Conservation (phyloP, 2,329 filamentous ascomycete genomes). For the Coleophoma cylindrospora region DNA sequence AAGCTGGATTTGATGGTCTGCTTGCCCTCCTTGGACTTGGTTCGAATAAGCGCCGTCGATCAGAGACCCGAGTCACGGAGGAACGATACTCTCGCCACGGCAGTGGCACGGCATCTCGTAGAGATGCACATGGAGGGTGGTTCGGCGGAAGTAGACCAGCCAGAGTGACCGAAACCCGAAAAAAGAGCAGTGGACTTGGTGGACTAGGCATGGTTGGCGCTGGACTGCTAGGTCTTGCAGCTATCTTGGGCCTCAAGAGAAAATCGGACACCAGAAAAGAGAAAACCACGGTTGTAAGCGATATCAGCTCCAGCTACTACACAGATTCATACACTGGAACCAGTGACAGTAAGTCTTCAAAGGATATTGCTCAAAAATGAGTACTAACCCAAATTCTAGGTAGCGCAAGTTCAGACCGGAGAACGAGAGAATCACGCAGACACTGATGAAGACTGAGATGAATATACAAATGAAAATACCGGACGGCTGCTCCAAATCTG, state of each 20-base stretch:
- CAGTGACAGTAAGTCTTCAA: conserved; percentile 23
- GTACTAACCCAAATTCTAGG: conserved; percentile 16
- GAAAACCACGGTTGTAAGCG: conserved; percentile 11
- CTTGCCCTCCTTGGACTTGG: conserved; percentile 57
- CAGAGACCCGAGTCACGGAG: conserved; percentile 56
- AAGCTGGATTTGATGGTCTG: conserved; percentile 54
- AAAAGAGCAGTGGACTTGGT: conserved; percentile 46
- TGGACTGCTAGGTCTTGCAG: conserved; percentile 21
- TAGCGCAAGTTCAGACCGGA: conserved; percentile 23
- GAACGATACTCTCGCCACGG: conserved; percentile 56
- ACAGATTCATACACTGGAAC: conserved; percentile 26
- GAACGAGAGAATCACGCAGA: conserved; percentile 15
- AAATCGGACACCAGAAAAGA: conserved; percentile 15
- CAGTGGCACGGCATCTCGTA: conserved; percentile 15
- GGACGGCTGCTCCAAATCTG: too few species aligned
- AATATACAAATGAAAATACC: too few species aligned
- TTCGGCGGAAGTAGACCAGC: conserved; percentile 45
- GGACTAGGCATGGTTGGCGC: conserved; percentile 43
- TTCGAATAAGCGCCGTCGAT: conserved; percentile 39
- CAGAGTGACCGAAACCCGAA: conserved; percentile 36
- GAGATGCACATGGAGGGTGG: conserved; percentile 42
- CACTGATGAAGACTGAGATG: background rate
- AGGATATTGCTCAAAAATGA: background rate
- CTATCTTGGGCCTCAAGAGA: conserved; percentile 26
- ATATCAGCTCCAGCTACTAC: conserved; percentile 24